phyloP scores from a whole-genome alignment of 208 protist species.

The Acanthamoeba castellanii region DNA sequence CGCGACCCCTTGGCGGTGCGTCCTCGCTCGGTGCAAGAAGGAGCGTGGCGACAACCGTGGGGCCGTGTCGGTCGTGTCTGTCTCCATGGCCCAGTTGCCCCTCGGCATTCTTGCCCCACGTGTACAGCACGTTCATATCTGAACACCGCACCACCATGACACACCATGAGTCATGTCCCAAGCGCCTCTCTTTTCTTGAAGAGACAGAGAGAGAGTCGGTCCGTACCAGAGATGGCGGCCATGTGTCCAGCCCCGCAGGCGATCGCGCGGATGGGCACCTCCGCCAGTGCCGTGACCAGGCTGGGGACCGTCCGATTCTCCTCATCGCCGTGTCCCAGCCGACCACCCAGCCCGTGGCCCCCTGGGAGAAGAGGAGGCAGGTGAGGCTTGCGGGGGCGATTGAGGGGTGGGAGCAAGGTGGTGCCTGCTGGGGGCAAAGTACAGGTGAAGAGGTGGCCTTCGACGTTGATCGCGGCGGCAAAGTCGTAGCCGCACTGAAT shows the following conservation, averaged over 20 bases:
- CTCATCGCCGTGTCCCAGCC: constrained; percentile 38
- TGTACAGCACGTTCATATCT: constrained; percentile 37
- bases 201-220: not conserved
- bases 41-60: not conserved
- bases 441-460: constrained; percentile 61
- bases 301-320: not conserved
- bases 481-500: constrained; percentile 58
- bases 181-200: too few relatives aligned
- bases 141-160: not conserved
- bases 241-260: constrained; percentile 61
- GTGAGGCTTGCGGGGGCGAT: not conserved
- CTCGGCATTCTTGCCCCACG: constrained; percentile 57
- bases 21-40: not conserved
- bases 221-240: constrained; percentile 35
- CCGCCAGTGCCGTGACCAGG: not conserved
- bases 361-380: constrained; percentile 29
- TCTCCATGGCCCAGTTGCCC: constrained; percentile 59
- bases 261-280: not conserved
- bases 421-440: not conserved
- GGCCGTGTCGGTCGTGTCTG: not conserved
- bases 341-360: not conserved
- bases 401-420: not conserved
- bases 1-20: not conserved
- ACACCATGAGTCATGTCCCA: not conserved
- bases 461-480: not conserved